A percentile compares a stretch with the other conserved stretches of the same genome.
Conservation (phyloP, 768 basidiomycete species). For the Ramaria sp. region DNA sequence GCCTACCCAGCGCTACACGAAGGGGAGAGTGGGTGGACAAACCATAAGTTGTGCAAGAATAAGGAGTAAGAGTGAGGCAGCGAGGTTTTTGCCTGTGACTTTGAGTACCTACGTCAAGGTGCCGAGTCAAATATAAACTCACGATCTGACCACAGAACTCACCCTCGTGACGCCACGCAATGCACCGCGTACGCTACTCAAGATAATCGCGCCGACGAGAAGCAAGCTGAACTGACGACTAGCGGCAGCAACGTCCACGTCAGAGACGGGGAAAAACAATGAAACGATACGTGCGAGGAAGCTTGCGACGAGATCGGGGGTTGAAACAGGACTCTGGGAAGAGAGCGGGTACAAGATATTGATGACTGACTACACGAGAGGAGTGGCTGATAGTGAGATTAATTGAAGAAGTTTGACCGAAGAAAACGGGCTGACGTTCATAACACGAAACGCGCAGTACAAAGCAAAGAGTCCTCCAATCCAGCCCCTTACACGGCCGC, state of each 20-base stretch:
- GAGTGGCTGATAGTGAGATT: background rate
- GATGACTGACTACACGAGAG: conserved; percentile 18
- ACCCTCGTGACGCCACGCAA: conserved; percentile 57
- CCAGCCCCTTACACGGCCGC: conserved; percentile 38
- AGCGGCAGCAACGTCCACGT: conserved; percentile 28
- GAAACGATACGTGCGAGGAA: conserved; percentile 30
- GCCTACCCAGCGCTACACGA: background rate
- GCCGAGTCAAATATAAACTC: conserved; percentile 1
- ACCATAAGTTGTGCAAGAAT: conserved; percentile 80
- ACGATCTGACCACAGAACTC: conserved; percentile 11
- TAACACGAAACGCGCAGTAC: conserved; percentile 54
- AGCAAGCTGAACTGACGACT: conserved; percentile 51
- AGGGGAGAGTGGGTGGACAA: conserved; percentile 12
- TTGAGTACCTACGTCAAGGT: conserved; percentile 35
- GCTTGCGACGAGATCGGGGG: conserved; percentile 32
- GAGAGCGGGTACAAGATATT: conserved; percentile 24
- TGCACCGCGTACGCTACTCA: conserved; percentile 61
- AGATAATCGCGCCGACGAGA: conserved; percentile 67
- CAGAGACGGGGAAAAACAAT: conserved; percentile 24
- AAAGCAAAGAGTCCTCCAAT: conserved; percentile 47
- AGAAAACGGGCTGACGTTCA: conserved; percentile 36
- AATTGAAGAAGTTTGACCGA: background rate
- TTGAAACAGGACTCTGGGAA: conserved; percentile 32
- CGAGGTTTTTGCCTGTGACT: conserved; percentile 57
- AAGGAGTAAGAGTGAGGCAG: conserved; percentile 68